Evolutionary conservation across 371 early-diverging fungal genomes (phyloP), one percentile per base, ranked within the genome.

Genomic region (Actinomucor elegans): DNA sequence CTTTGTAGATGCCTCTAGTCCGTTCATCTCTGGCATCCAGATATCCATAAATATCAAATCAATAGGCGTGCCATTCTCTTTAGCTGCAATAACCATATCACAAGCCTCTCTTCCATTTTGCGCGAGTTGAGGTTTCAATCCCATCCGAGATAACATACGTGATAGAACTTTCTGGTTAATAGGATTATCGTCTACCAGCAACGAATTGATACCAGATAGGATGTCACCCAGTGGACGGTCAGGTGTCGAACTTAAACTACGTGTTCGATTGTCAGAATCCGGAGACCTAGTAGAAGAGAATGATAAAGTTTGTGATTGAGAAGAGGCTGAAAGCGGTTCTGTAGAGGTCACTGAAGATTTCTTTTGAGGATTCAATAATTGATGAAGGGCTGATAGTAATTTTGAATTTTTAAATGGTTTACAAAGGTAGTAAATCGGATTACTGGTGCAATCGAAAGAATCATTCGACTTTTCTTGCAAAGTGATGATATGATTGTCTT

Each of bases 21-120:
- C 81, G 42, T 79, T 79, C 73, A 80, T 75, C 61, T 72, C 73
- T 24, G 79, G 81, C 81, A 80, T 79, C 80, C 77, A 77, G 11
- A 78, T 59, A 40, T 80, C 81, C 75, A 78, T 67, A 43, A 80
- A 71, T 15, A 80, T 64, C 14, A 80, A 34, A 10, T 79, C 73
- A 26, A 66, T 66, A 0, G 77, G 71, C 47, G 14, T 14, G 9
- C 26, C 36, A 14, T 36, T 26, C 10, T 48, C 12, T 27, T 47
- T 34, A 1, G 43, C 32, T 31, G 37, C 35, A 14, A 21, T 1
- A 14, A 75, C 56, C 32, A 67, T 36, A 20, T 73, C 67, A 21
- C 63, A 69, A 3, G 80, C 80, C 34, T 74, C 68, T 21, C 53
- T 57, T 17, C 80, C 80, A 41, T 77, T 75, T 18, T 66, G 57